Percentiles rank a stretch among this genome's conserved stretches.
Conservation (phyloP, 352 stramenopile species). For the Phytophthora fragariaefolia region DNA sequence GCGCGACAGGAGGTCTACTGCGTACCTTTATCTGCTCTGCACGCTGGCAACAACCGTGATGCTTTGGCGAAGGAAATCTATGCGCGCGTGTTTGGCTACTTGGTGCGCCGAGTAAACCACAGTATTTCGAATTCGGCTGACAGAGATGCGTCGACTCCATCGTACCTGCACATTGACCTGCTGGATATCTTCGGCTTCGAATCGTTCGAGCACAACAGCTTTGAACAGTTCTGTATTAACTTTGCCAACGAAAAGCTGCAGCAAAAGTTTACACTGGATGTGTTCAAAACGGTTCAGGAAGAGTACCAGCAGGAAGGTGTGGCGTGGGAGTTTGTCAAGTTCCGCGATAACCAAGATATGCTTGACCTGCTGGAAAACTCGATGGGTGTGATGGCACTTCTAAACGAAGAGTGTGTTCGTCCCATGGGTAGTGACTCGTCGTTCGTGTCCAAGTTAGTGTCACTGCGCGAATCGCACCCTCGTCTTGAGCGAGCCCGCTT, state of each 20-base stretch:
- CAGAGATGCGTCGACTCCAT: constrained; percentile 32
- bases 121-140: constrained; percentile 71
- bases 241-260: constrained; percentile 96
- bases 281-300: constrained; percentile 89
- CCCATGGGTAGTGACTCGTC: constrained; percentile 88
- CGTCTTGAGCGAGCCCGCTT: constrained; percentile 78
- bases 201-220: constrained; percentile 93
- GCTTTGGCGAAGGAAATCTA: constrained; percentile 97
- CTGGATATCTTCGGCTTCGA: constrained; percentile 99
- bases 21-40: constrained; percentile 70
- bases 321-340: constrained; percentile 84
- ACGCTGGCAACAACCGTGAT: constrained; percentile 91
- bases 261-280: constrained; percentile 89
- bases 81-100: constrained; percentile 94
- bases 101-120: constrained; percentile 90
- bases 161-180: constrained; percentile 92
- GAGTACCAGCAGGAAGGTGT: constrained; percentile 81
- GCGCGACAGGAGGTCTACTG: constrained; percentile 85
- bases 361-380: constrained; percentile 90
- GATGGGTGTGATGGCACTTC: constrained; percentile 89
- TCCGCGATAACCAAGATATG: constrained; percentile 92
- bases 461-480: constrained; percentile 80
- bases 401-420: constrained; percentile 93
- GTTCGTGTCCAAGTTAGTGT: constrained; percentile 90
- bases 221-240: constrained; percentile 97